phyloP scores from a whole-genome alignment of 2,329 filamentous ascomycete genomes.

The Fusarium incarnatum region DNA sequence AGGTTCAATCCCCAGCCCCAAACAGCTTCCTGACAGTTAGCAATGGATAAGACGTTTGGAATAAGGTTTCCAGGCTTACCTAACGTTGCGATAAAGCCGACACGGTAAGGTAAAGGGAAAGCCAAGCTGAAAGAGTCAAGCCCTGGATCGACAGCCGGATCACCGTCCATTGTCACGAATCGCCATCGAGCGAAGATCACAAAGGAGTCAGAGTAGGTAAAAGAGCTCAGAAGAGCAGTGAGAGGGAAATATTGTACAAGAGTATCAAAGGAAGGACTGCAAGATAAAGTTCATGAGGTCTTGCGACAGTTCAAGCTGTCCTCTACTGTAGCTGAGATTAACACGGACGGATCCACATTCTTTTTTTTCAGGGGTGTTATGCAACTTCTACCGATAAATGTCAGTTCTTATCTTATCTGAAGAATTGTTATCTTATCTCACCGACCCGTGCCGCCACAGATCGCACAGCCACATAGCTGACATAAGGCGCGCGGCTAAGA shows the following conservation, averaged over 20 bases:
- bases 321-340: slow-evolving; percentile 38
- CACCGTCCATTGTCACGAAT: slow-evolving; percentile 72
- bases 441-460: not conserved
- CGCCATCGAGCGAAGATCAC: slow-evolving; percentile 39
- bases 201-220: not conserved
- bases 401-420: slow-evolving; percentile 13
- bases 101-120: slow-evolving; percentile 89
- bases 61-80: slow-evolving; percentile 64
- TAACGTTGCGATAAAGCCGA: slow-evolving; percentile 85
- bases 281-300: slow-evolving; percentile 33
- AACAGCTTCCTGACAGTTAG: slow-evolving; percentile 69
- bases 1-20: slow-evolving; percentile 97
- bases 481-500: not conserved
- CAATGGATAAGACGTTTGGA: not conserved
- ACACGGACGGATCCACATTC: slow-evolving; percentile 25
- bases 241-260: not conserved
- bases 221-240: slow-evolving; percentile 14
- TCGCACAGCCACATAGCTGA: not conserved
- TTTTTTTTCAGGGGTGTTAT: slow-evolving; percentile 43
- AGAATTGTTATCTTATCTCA: not conserved
- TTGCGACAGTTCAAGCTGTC: slow-evolving; percentile 45
- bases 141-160: slow-evolving; percentile 74
- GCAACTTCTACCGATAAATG: slow-evolving; percentile 4
- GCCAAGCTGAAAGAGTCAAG: slow-evolving; percentile 89
- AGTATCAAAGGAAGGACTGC: slow-evolving; percentile 29